Percentiles rank a stretch among this genome's conserved stretches.
These are phyloP conservation scores for Coniophora puteana DNA, from an alignment of 1,284 basidiomycete species.

Conservation along the genomic window DNA sequence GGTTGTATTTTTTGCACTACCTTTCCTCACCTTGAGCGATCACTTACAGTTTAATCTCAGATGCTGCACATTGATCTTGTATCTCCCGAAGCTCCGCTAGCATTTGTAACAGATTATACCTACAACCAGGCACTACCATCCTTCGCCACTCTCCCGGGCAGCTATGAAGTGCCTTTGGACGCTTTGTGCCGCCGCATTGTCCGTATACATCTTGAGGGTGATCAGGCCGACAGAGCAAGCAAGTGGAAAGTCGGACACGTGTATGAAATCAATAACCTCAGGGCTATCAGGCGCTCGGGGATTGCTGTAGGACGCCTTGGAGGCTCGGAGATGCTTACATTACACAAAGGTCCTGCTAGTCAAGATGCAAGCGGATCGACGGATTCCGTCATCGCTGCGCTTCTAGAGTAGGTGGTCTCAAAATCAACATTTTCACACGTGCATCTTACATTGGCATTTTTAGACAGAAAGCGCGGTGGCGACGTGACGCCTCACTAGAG, in stretches of 20 bases:
- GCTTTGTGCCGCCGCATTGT: conserved; percentile 47
- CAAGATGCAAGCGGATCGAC: too few species aligned
- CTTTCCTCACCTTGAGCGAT: not conserved
- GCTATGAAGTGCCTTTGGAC: too few species aligned
- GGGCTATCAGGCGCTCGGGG: conserved; percentile 36
- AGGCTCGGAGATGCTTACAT: conserved; percentile 47
- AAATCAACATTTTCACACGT: not conserved
- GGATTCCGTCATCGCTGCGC: too few species aligned
- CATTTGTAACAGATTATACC: conserved; percentile 71
- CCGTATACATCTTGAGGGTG: conserved; percentile 47
- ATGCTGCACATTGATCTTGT: conserved; percentile 39
- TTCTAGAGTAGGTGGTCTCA: conserved; percentile 24
- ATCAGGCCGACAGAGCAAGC: conserved; percentile 41
- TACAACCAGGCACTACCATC: conserved; percentile 39
- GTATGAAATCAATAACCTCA: conserved; percentile 48
- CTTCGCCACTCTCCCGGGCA: conserved; percentile 19
- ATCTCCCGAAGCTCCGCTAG: conserved; percentile 29
- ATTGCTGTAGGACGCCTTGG: conserved; percentile 46
- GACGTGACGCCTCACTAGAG: too few species aligned
- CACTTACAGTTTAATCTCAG: conserved; percentile 26
- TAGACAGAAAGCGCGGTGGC: conserved; percentile 28
- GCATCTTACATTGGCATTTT: not conserved
- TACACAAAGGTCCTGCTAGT: too few species aligned
- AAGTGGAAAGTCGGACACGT: conserved; percentile 38
- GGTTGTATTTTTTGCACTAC: conserved; percentile 30